A percentile compares a stretch with the other conserved stretches of the same genome.
Evolutionary conservation across 2,329 filamentous ascomycete genomes (phyloP).

Genomic region (Zarea fungicola): DNA sequence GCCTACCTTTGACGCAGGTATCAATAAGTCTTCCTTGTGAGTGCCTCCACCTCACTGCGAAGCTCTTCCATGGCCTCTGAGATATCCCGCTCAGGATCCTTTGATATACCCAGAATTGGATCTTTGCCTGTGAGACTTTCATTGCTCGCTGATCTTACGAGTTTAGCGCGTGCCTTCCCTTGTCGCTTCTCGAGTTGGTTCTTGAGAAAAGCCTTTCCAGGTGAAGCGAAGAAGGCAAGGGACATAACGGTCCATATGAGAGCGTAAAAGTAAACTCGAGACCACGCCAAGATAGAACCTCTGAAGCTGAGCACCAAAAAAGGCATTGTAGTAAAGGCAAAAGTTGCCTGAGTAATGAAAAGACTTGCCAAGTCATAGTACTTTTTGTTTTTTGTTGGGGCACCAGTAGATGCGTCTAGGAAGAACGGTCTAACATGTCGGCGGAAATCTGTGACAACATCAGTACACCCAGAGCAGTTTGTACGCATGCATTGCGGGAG

Average conservation of each 20-base stretch:
- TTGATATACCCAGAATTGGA: slow-evolving; percentile 71
- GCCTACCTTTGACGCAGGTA: too few species aligned
- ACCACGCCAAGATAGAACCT: slow-evolving; percentile 71
- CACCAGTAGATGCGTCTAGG: slow-evolving; percentile 68
- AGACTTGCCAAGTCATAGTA: slow-evolving; percentile 82
- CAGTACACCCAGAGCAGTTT: too few species aligned
- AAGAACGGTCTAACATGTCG: slow-evolving; percentile 91
- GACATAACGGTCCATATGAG: slow-evolving; percentile 60
- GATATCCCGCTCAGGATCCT: slow-evolving; percentile 69
- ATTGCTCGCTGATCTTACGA: slow-evolving; percentile 48
- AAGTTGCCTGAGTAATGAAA: slow-evolving; percentile 71
- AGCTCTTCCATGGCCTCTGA: slow-evolving; percentile 75
- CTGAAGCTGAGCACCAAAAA: slow-evolving; percentile 77
- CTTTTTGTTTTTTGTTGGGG: slow-evolving; percentile 64
- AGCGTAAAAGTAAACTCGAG: slow-evolving; percentile 82
- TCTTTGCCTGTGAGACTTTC: slow-evolving; percentile 52
- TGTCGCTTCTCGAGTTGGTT: slow-evolving; percentile 55
- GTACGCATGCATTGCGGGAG: background rate
- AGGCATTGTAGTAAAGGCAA: slow-evolving; percentile 76
- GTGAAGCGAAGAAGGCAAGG: slow-evolving; percentile 74
- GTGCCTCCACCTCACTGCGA: slow-evolving; percentile 61
- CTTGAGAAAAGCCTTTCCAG: slow-evolving; percentile 59
- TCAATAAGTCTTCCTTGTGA: slow-evolving; percentile 12
- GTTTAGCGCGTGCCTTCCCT: slow-evolving; percentile 38
- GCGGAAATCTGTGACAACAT: slow-evolving; percentile 75